Conservation (phyloP, 1,284 basidiomycete genomes). For the Fomes fomentarius region DNA sequence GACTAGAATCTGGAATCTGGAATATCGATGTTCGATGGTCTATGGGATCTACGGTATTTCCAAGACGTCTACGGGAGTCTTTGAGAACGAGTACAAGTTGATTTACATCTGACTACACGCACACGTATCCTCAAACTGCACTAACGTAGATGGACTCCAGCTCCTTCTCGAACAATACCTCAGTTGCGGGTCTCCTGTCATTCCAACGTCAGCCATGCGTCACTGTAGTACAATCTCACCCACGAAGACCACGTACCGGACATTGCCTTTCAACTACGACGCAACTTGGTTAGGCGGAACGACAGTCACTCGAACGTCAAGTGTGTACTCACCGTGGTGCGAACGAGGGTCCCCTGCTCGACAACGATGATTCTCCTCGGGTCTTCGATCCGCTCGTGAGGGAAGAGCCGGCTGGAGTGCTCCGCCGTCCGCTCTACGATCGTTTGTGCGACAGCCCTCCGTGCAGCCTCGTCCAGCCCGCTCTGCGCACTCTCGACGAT, state of each 20-base stretch:
- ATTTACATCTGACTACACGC: too few species aligned
- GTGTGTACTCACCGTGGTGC: conserved; percentile 2
- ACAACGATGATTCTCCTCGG: conserved; percentile 6
- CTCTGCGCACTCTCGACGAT: conserved; percentile 15
- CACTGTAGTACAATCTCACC: neutral
- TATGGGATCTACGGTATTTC: too few species aligned
- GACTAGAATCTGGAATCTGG: too few species aligned
- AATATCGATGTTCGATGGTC: too few species aligned
- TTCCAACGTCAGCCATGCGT: neutral
- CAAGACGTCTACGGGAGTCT: too few species aligned
- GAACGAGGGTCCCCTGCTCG: conserved; percentile 1
- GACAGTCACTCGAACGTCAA: too few species aligned
- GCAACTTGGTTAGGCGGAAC: neutral
- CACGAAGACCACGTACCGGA: neutral
- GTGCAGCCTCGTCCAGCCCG: conserved; percentile 1
- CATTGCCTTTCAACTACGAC: conserved; percentile 11
- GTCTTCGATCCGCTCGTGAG: conserved; percentile 12
- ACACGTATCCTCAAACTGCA: too few species aligned
- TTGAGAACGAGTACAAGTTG: too few species aligned
- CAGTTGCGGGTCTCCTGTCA: neutral
- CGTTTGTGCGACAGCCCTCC: neutral
- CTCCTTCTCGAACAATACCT: conserved; percentile 2
- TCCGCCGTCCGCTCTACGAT: conserved; percentile 1
- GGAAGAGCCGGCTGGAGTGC: neutral
- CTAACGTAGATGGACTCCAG: too few species aligned